Conservation (phyloP, 306 rosid genomes). For the Lathyrus sativus region DNA sequence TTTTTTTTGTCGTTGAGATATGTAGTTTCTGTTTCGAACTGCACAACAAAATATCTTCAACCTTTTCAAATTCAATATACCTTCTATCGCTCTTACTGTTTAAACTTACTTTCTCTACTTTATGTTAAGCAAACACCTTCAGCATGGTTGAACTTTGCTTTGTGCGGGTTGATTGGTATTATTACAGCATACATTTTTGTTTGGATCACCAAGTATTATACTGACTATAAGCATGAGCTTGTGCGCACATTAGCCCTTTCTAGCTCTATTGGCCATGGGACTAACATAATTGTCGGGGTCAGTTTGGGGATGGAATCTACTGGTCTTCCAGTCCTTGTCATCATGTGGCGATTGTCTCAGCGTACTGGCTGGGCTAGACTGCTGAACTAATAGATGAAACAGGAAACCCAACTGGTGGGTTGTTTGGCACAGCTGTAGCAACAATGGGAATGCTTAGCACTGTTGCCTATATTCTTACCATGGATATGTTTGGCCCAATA, state of each 20-base stretch:
- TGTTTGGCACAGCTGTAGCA: constrained; percentile 99
- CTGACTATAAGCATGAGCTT: constrained; percentile 97
- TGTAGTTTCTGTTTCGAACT: constrained; percentile 29
- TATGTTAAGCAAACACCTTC: constrained; percentile 96
- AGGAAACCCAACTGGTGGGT: constrained; percentile 92
- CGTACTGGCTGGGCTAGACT: constrained; percentile 90
- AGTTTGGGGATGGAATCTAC: constrained; percentile 99
- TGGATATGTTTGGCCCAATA: constrained; percentile 99
- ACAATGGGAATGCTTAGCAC: constrained; percentile 99
- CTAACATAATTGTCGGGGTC: constrained; percentile 96
- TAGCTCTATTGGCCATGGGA: constrained; percentile 96
- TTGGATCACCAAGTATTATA: constrained; percentile 89
- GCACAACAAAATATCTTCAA: constrained; percentile 29
- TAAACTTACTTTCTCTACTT: constrained; percentile 51
- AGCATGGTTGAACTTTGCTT: constrained; percentile 96
- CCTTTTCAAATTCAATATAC: constrained; percentile 16
- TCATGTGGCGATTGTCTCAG: constrained; percentile 81
- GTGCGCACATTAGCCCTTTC: constrained; percentile 93
- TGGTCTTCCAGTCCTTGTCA: constrained; percentile 96
- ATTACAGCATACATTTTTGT: constrained; percentile 90
- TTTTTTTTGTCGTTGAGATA: constrained; percentile 20
- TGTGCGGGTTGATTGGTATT: constrained; percentile 96
- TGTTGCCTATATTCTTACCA: constrained; percentile 97
- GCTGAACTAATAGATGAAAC: constrained; percentile 80
- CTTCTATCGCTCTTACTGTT: constrained; percentile 35